These are phyloP conservation scores for Metschnikowia colocasiae DNA, from an alignment of 805 yeast species.

Conservation along the genomic window DNA sequence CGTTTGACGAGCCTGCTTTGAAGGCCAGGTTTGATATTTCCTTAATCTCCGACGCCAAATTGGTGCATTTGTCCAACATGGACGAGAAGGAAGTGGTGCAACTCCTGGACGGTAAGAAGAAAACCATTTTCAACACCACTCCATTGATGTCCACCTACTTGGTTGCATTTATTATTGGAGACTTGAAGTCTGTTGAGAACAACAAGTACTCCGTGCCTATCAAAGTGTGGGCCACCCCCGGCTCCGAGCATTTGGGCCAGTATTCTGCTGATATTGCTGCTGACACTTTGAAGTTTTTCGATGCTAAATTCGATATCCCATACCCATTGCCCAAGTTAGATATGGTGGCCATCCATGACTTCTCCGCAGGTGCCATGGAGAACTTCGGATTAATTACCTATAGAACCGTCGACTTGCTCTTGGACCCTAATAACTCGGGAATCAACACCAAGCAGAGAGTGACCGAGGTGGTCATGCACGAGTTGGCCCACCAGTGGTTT, in stretches of 20 bases:
- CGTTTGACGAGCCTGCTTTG: slow-evolving; percentile 78
- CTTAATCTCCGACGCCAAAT: slow-evolving; percentile 51
- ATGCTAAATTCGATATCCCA: slow-evolving; percentile 65
- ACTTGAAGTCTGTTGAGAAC: slow-evolving; percentile 68
- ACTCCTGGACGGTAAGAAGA: slow-evolving; percentile 45
- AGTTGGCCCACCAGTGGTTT: slow-evolving; percentile 90
- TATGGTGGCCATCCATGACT: slow-evolving; percentile 79
- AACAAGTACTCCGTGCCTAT: slow-evolving; percentile 68
- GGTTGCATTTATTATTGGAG: slow-evolving; percentile 81
- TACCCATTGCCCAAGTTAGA: slow-evolving; percentile 81
- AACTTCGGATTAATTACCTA: slow-evolving; percentile 79
- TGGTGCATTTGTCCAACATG: slow-evolving; percentile 69
- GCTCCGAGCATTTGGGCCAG: slow-evolving; percentile 65
- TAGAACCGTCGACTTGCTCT: slow-evolving; percentile 69
- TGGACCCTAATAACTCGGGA: slow-evolving; percentile 68
- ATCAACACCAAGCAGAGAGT: slow-evolving; percentile 66
- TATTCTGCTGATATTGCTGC: slow-evolving; percentile 75
- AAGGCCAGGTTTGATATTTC: slow-evolving; percentile 70
- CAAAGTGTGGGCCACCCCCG: slow-evolving; percentile 77
- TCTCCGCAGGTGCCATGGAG: slow-evolving; percentile 88
- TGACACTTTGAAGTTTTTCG: slow-evolving; percentile 69
- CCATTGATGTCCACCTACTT: slow-evolving; percentile 83
- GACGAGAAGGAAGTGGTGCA: slow-evolving; percentile 49
- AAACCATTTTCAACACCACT: slow-evolving; percentile 65
- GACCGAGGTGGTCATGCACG: slow-evolving; percentile 84